Evolutionary conservation across 1,284 basidiomycete species (phyloP).

Genomic region (Thelephora terrestris): DNA sequence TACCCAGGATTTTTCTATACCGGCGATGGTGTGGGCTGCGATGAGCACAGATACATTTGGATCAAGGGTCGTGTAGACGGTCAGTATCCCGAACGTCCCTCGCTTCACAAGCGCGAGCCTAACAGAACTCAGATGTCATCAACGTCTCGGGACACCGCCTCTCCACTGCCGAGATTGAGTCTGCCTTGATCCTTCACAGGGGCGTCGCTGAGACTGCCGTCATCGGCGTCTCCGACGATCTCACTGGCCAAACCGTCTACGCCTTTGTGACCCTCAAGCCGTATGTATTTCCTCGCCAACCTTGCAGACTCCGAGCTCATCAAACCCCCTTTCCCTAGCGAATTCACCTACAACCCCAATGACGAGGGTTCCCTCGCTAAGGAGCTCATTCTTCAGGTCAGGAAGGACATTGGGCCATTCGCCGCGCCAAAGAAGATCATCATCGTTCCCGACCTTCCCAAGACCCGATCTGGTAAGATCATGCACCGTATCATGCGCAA

Average conservation of each 20-base stretch:
- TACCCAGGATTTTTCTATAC: constrained; percentile 91
- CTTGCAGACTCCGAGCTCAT: not conserved
- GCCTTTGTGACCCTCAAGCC: constrained; percentile 78
- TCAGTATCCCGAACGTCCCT: constrained; percentile 27
- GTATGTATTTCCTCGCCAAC: constrained; percentile 7
- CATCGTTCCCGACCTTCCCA: constrained; percentile 83
- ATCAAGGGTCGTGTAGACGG: constrained; percentile 97
- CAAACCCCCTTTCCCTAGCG: constrained; percentile 32
- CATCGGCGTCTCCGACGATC: constrained; percentile 81
- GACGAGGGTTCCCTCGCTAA: constrained; percentile 71
- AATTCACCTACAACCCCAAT: constrained; percentile 66
- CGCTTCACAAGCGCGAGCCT: not conserved
- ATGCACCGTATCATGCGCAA: constrained; percentile 94
- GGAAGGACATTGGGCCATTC: constrained; percentile 94
- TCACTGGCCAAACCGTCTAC: constrained; percentile 82
- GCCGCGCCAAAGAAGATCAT: constrained; percentile 91
- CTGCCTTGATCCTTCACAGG: constrained; percentile 86
- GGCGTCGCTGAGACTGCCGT: constrained; percentile 97
- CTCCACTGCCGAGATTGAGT: constrained; percentile 97
- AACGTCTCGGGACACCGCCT: constrained; percentile 96
- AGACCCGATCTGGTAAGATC: constrained; percentile 97
- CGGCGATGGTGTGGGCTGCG: constrained; percentile 91
- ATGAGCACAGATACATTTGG: constrained; percentile 96
- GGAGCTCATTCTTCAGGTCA: constrained; percentile 89
- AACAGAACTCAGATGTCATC: constrained; percentile 57